phyloP scores from a whole-genome alignment of 208 protist genomes.

The Wallacemonas sp. region DNA sequence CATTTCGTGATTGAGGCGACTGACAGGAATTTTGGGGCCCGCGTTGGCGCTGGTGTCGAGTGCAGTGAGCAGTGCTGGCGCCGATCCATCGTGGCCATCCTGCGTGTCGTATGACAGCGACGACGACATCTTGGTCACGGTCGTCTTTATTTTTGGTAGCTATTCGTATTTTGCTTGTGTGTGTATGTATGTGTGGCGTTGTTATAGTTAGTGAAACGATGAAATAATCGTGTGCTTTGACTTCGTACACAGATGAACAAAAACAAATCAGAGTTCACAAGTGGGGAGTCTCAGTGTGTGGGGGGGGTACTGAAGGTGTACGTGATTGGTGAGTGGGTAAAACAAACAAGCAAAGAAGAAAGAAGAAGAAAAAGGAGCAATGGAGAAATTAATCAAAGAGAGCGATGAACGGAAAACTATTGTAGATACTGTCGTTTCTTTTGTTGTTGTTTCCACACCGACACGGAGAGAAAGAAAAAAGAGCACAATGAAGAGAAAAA shows the following conservation, averaged over 20 bases:
- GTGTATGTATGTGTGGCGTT: background rate
- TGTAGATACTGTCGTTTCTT: too few relatives aligned
- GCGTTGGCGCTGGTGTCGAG: slow-evolving; percentile 41
- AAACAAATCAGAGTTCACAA: slow-evolving; percentile 8
- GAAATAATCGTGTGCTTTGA: too few relatives aligned
- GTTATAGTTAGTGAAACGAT: background rate
- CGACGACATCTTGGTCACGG: background rate
- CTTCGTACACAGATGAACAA: slow-evolving; percentile 13
- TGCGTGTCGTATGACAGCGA: too few relatives aligned
- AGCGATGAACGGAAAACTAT: too few relatives aligned
- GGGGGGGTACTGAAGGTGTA: too few relatives aligned
- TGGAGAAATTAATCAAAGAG: background rate
- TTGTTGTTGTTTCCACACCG: too few relatives aligned
- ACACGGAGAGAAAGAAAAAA: slow-evolving; percentile 11
- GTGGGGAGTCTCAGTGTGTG: too few relatives aligned
- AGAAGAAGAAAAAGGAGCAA: slow-evolving; percentile 8
- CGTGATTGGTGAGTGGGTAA: too few relatives aligned
- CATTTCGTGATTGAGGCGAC: slow-evolving; percentile 77
- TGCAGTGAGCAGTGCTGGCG: background rate
- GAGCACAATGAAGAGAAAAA: background rate
- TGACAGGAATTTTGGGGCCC: slow-evolving; percentile 43
- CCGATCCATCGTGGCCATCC: too few relatives aligned
- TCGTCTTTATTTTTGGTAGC: background rate
- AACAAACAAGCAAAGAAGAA: background rate
- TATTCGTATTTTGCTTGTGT: background rate